These are phyloP conservation scores for Nakaseomyces nivariensis DNA, from an alignment of 1,139 yeast genomes.

Conservation along the genomic window DNA sequence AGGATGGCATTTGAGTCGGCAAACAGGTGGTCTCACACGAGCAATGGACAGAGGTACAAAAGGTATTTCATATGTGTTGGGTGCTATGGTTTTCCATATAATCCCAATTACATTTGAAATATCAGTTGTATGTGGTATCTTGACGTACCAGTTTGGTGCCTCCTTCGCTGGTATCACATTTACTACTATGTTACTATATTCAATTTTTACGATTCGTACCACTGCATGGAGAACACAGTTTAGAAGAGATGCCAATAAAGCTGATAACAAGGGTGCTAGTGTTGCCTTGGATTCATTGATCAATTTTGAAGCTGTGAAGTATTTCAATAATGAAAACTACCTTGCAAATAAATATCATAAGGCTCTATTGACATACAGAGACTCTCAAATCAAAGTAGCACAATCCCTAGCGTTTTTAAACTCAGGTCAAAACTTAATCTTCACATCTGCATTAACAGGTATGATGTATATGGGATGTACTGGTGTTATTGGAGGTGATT, in stretches of 20 bases:
- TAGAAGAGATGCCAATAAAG: constrained; percentile 82
- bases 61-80: constrained; percentile 85
- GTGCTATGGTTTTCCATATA: constrained; percentile 95
- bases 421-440: constrained; percentile 85
- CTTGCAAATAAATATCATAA: constrained; percentile 72
- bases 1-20: constrained; percentile 81
- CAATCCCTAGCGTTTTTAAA: constrained; percentile 85
- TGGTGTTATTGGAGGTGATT: constrained; percentile 72
- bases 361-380: constrained; percentile 69
- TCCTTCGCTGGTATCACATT: constrained; percentile 85
- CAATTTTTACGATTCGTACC: constrained; percentile 78
- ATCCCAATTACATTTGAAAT: constrained; percentile 90
- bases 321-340: constrained; percentile 78
- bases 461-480: constrained; percentile 99
- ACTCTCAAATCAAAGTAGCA: constrained; percentile 79
- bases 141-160: constrained; percentile 84
- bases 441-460: constrained; percentile 83
- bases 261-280: constrained; percentile 90
- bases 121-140: constrained; percentile 82
- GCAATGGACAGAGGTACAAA: constrained; percentile 98
- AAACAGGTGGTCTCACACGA: constrained; percentile 91
- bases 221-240: constrained; percentile 96
- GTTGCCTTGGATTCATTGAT: constrained; percentile 91
- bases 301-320: constrained; percentile 89
- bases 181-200: constrained; percentile 77